Base-by-base conservation (phyloP, 2,329 filamentous ascomycete genomes). In the Aspergillus sp. region DNA sequence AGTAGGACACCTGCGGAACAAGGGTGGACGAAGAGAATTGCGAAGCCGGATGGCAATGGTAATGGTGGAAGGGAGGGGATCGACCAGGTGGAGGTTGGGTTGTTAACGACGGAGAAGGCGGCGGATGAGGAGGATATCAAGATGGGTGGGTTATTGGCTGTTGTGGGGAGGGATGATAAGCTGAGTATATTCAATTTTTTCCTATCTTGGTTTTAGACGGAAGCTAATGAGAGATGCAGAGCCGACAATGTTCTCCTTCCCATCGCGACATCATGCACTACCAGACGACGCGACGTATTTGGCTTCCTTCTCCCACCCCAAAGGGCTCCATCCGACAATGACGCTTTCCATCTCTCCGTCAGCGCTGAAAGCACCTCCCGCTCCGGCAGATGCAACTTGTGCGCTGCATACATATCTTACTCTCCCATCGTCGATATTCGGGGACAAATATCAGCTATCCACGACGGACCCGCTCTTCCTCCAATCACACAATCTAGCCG, bases 301-400 rank as follows among this genome's bases (percentile, higher is more conserved):
- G 0, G 76, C 83, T 17, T 68, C 69, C 1, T 90, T 95, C 61
- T 64, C 80, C n/a, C 54, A 73, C 2, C 90, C 90, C 1, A 85
- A 83, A 0, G 90, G 91, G 7, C 77, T 96, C 7, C 91, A 96
- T 68, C 91, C 91, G 2, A 87, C 83, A 0, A 74, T 96, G 50
- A 79, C 83, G 57, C 75, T 95, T 45, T 76, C 71, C 2, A 71
- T 96, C 32, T 76, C 78, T 41, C 72, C 74, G 3, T 55, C 65
- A 13, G 71, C 70, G 20, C 63, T 73, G 19, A 69, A 79, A 13
- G 78, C 78, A 0, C 69, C 74, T 58, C 64, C 77, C 44, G 64
- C 64, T 25, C 66, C 69, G 0, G 49, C 57, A 2, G 76, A 78
- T 39, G 71, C 75, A n/a, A 70, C 74, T 25, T 96, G 91, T 67